Percentiles rank a stretch among this genome's conserved stretches.
Evolutionary conservation across 345 rosid species (phyloP).

Genomic region (Carallia brachiata): DNA sequence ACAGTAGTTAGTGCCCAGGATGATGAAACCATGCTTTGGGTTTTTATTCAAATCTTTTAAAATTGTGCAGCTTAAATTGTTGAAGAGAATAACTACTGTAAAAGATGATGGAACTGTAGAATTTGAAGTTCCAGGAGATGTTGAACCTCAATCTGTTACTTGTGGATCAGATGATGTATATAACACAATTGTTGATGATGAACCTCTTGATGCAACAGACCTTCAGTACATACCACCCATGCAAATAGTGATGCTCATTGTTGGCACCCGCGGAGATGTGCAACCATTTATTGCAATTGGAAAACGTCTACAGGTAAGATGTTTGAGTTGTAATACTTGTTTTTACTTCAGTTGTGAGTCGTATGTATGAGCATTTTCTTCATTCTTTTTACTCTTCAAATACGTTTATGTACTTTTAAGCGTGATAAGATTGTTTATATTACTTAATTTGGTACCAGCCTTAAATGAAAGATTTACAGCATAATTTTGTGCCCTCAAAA

Average conservation of each 20-base stretch:
- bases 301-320: conserved; percentile 51
- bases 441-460: neutral
- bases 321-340: conserved; percentile 55
- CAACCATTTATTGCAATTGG: conserved; percentile 71
- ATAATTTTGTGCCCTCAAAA: neutral
- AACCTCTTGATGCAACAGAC: conserved; percentile 63
- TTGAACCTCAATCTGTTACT: conserved; percentile 48
- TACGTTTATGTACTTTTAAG: neutral
- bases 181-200: conserved; percentile 47
- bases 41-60: conserved; percentile 24
- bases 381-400: neutral
- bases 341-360: neutral
- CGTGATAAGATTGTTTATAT: neutral
- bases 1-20: neutral
- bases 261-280: conserved; percentile 62
- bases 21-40: conserved; percentile 7
- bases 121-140: conserved; percentile 81
- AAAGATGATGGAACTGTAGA: conserved; percentile 96
- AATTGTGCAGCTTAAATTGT: conserved; percentile 65
- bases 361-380: conserved; percentile 1
- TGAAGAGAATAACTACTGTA: conserved; percentile 90
- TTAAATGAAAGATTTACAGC: neutral
- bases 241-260: conserved; percentile 50
- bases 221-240: conserved; percentile 63
- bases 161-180: conserved; percentile 29